These are phyloP conservation scores for Pseudevernia furfuracea DNA, from an alignment of 495 filamentous ascomycete species.

Conservation along the genomic window DNA sequence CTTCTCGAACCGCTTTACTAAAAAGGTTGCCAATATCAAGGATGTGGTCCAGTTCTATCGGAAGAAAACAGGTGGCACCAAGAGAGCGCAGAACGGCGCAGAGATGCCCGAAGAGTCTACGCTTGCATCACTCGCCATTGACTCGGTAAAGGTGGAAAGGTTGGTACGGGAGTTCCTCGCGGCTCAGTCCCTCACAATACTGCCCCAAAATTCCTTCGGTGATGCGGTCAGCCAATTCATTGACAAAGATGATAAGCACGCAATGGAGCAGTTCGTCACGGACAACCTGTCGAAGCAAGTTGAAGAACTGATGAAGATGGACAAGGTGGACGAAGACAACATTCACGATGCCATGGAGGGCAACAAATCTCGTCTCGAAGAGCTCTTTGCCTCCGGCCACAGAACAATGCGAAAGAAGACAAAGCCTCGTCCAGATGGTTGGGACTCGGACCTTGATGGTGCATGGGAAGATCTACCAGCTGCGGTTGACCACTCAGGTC, in stretches of 20 bases:
- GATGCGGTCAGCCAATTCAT: conserved; percentile 92
- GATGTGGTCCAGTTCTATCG: conserved; percentile 91
- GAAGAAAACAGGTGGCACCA: conserved; percentile 55
- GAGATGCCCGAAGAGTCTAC: conserved; percentile 52
- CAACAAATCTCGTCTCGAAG: conserved; percentile 61
- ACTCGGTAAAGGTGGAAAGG: conserved; percentile 78
- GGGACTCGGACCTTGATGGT: conserved; percentile 83
- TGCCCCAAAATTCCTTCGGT: conserved; percentile 84
- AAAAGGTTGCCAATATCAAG: conserved; percentile 84
- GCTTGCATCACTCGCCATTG: conserved; percentile 53
- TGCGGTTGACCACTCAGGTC: conserved; percentile 53
- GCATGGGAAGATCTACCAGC: conserved; percentile 73
- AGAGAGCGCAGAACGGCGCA: conserved; percentile 36
- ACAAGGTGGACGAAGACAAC: conserved; percentile 60
- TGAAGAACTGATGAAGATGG: conserved; percentile 58
- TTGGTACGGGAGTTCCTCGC: conserved; percentile 79
- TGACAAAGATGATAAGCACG: conserved; percentile 90
- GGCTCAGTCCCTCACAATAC: conserved; percentile 77
- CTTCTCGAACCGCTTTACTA: conserved; percentile 88
- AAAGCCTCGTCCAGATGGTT: conserved; percentile 63
- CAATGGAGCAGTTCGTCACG: conserved; percentile 81
- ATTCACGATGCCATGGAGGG: conserved; percentile 64
- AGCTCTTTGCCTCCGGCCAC: conserved; percentile 60
- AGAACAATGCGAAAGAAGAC: conserved; percentile 49
- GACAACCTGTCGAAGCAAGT: conserved; percentile 71